Percentiles rank a stretch among this genome's conserved stretches.
Conservation (phyloP, 2,329 filamentous ascomycete species). For the Fusarium staphyleae region DNA sequence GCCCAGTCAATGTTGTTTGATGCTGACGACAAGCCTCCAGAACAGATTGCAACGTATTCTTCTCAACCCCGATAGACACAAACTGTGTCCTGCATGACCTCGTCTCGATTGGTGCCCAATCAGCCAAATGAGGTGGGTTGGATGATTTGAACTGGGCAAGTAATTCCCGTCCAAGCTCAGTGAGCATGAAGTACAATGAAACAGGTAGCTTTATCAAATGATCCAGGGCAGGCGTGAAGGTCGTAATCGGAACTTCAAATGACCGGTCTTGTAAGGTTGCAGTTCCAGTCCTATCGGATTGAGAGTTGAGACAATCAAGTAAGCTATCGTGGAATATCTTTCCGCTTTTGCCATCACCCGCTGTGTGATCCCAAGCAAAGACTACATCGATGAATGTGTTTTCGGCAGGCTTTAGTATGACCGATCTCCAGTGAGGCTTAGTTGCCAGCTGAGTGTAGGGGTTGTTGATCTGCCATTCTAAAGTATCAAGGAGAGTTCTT, state of each 20-base stretch:
- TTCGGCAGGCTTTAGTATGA: background rate
- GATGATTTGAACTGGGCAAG: background rate
- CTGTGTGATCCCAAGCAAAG: constrained; percentile 25
- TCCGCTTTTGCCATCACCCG: constrained; percentile 19
- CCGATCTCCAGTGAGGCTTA: constrained; percentile 3
- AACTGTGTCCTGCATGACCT: background rate
- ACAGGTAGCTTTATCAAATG: constrained; percentile 6
- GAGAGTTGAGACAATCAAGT: background rate
- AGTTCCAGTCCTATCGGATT: accelerated
- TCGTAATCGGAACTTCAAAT: background rate
- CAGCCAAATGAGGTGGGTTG: background rate
- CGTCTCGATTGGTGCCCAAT: constrained; percentile 13
- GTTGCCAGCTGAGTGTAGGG: constrained; percentile 5
- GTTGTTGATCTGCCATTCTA: constrained; percentile 13
- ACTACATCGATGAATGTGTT: constrained; percentile 10
- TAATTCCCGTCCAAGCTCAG: background rate
- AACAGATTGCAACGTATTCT: background rate
- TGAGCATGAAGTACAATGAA: background rate
- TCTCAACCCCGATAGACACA: background rate
- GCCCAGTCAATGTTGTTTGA: constrained; percentile 11
- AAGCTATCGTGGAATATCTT: constrained; percentile 14
- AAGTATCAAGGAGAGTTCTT: background rate
- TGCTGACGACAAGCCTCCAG: constrained; percentile 3
- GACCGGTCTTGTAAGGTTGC: background rate
- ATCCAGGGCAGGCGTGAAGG: constrained; percentile 7